Conservation (phyloP, 352 stramenopile species). For the Globisporangium apiculatum region DNA sequence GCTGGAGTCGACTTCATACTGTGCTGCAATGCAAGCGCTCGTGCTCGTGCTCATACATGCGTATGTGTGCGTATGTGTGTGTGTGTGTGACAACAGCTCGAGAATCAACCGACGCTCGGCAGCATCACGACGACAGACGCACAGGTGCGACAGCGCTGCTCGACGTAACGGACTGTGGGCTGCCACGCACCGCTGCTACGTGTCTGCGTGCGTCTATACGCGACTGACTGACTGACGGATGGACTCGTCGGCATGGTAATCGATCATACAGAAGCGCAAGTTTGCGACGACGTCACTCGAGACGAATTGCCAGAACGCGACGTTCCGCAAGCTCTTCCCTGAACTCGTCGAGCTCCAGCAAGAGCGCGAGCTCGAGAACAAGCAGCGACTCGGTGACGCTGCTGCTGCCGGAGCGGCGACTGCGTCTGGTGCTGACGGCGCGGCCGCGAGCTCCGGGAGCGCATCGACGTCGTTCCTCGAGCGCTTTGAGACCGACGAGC, state of each 20-base stretch:
- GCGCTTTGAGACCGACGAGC: conserved; percentile 13
- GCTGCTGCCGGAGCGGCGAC: background rate
- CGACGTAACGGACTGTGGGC: too few relatives aligned
- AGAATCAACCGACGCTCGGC: conserved; percentile 81
- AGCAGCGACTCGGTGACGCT: conserved; percentile 12
- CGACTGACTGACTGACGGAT: too few relatives aligned
- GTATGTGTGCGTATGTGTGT: conserved; percentile 2
- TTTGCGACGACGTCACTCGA: conserved; percentile 56
- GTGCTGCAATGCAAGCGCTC: too few relatives aligned
- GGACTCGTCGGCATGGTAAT: too few relatives aligned
- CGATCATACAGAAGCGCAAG: conserved; percentile 49
- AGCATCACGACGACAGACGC: conserved; percentile 83
- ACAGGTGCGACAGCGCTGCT: conserved; percentile 18
- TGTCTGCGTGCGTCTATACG: background rate
- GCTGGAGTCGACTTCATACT: too few relatives aligned
- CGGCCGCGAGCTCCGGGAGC: background rate
- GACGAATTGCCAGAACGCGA: conserved; percentile 64
- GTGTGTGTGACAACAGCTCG: conserved; percentile 23
- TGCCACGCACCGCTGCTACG: too few relatives aligned
- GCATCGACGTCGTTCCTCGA: conserved; percentile 6
- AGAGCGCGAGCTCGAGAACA: conserved; percentile 35
- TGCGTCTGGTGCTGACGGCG: background rate
- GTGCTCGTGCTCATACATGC: background rate
- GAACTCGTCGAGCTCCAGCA: conserved; percentile 80
- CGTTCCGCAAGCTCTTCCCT: conserved; percentile 84